These are phyloP conservation scores for Arxiozyma telluris DNA, from an alignment of 1,139 yeast species.

Conservation along the genomic window DNA sequence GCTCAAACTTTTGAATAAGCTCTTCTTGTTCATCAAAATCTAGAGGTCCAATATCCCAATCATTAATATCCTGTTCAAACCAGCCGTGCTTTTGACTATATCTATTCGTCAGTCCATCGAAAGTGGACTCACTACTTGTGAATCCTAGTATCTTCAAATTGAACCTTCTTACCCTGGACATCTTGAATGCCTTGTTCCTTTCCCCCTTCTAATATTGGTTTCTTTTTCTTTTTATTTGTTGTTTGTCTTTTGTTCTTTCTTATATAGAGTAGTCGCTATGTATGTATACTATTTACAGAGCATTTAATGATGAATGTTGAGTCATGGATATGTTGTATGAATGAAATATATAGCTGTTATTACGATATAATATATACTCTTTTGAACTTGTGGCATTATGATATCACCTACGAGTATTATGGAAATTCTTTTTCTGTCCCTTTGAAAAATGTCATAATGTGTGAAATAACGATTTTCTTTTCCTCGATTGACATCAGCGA, in stretches of 20 bases:
- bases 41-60: slow-evolving; percentile 15
- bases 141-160: slow-evolving; percentile 14
- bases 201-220: background rate
- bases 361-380: no score
- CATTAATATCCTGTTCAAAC: slow-evolving; percentile 7
- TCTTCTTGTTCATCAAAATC: slow-evolving; percentile 29
- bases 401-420: no score
- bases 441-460: no score
- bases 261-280: background rate
- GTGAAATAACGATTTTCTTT: no score
- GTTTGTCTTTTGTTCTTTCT: background rate
- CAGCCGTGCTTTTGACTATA: slow-evolving; percentile 8
- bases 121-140: background rate
- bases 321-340: background rate
- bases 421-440: no score
- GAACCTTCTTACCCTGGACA: slow-evolving; percentile 24
- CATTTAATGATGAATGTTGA: no score
- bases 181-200: slow-evolving; percentile 2
- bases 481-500: background rate
- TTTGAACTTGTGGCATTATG: no score
- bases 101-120: slow-evolving; percentile 6
- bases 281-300: no score
- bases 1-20: slow-evolving; percentile 21
- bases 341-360: no score
- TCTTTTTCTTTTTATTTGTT: background rate